Evolutionary conservation across 148 eudicot genomes (phyloP).

Genomic region (Rheum nobile): DNA sequence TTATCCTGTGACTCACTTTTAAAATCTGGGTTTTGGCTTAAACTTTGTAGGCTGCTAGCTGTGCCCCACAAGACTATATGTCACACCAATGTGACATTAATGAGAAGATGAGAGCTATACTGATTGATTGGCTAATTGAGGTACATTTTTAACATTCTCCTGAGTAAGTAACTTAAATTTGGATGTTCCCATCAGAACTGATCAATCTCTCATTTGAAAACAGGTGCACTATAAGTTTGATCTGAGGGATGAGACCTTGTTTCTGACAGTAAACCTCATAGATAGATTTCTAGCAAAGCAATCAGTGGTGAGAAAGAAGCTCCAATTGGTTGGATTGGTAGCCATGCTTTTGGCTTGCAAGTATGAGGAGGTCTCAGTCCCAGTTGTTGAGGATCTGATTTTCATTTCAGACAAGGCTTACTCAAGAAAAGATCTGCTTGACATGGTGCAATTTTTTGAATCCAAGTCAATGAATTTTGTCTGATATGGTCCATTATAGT

Average conservation of each 20-base stretch:
- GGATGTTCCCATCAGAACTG: neutral
- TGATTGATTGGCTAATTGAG: constrained; percentile 86
- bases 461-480: neutral
- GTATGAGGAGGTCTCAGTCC: constrained; percentile 85
- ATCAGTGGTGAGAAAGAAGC: constrained; percentile 60
- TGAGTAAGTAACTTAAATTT: neutral
- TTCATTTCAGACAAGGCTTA: constrained; percentile 88
- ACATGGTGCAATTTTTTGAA: constrained; percentile 37
- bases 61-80: constrained; percentile 57
- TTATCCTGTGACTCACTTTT: neutral
- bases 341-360: constrained; percentile 90
- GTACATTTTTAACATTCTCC: constrained; percentile 6
- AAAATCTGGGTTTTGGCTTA: neutral
- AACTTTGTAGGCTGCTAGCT: constrained; percentile 33
- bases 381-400: constrained; percentile 72
- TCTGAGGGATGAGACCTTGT: constrained; percentile 68
- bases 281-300: constrained; percentile 70
- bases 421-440: constrained; percentile 58
- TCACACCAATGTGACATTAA: constrained; percentile 59
- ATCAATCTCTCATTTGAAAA: constrained; percentile 4
- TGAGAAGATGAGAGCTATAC: constrained; percentile 73
- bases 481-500: neutral
- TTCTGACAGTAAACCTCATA: constrained; percentile 64
- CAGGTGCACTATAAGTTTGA: constrained; percentile 94
- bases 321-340: constrained; percentile 74